Percentiles rank a stretch among this genome's conserved stretches.
Evolutionary conservation across 2,329 filamentous ascomycete species (phyloP).

Genomic region (Tricladium varicosporioides): DNA sequence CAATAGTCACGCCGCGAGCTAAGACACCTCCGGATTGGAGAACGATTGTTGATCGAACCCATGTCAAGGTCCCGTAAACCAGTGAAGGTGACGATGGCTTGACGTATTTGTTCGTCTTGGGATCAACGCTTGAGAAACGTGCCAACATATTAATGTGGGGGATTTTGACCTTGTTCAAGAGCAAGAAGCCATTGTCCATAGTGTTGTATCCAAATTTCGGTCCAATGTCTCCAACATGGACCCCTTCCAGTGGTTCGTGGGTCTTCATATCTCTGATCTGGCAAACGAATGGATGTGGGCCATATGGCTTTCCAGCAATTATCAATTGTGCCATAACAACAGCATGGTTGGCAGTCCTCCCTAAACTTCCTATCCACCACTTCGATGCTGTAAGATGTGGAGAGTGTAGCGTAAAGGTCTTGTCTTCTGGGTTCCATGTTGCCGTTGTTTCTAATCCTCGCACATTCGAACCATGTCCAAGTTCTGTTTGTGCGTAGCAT

Average conservation of each 20-base stretch:
- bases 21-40: slow-evolving; percentile 70
- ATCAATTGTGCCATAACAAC: slow-evolving; percentile 77
- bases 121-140: slow-evolving; percentile 68
- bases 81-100: slow-evolving; percentile 65
- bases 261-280: slow-evolving; percentile 70
- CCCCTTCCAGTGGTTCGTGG: slow-evolving; percentile 64
- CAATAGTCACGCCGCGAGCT: slow-evolving; percentile 75
- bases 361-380: slow-evolving; percentile 82
- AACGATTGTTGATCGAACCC: slow-evolving; percentile 71
- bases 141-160: slow-evolving; percentile 73
- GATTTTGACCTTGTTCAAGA: slow-evolving; percentile 74
- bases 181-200: slow-evolving; percentile 79
- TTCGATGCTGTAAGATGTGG: slow-evolving; percentile 74
- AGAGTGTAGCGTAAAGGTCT: slow-evolving; percentile 73
- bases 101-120: slow-evolving; percentile 65
- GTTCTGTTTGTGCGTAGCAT: slow-evolving; percentile 78
- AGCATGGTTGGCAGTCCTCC: slow-evolving; percentile 72
- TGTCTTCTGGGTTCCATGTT: slow-evolving; percentile 70
- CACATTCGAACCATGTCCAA: slow-evolving; percentile 77
- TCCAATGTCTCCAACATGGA: slow-evolving; percentile 77
- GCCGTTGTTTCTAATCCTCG: slow-evolving; percentile 47
- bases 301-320: slow-evolving; percentile 64
- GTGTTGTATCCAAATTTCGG: slow-evolving; percentile 45
- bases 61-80: slow-evolving; percentile 74
- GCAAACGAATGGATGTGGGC: slow-evolving; percentile 76